Percentiles rank a stretch among this genome's conserved stretches.
These are phyloP conservation scores for Auricularia cornea DNA, from an alignment of 768 basidiomycete species.

Conservation along the genomic window DNA sequence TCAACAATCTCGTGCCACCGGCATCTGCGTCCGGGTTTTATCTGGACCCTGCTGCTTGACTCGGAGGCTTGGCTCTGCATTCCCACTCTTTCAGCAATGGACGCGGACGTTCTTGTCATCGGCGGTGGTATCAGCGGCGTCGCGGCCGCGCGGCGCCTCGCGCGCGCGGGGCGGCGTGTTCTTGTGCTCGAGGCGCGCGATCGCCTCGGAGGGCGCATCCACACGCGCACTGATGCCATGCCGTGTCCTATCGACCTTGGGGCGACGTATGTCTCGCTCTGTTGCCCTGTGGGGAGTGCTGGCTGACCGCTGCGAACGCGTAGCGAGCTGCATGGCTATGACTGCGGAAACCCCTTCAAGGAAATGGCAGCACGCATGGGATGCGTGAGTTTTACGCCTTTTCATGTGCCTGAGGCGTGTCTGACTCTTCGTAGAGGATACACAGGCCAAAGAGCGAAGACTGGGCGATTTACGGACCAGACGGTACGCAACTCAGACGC, in stretches of 20 bases:
- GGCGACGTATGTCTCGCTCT: background rate
- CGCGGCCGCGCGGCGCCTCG: constrained; percentile 10
- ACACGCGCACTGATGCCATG: constrained; percentile 1
- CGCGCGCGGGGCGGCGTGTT: constrained; percentile 6
- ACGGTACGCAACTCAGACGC: too few species aligned
- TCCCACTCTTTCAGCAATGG: background rate
- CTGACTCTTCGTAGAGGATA: too few species aligned
- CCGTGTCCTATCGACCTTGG: constrained; percentile 3
- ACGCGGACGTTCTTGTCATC: constrained; percentile 8
- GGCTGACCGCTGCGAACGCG: background rate
- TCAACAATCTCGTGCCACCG: too few species aligned
- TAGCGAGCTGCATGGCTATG: constrained; percentile 1
- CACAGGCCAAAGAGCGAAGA: too few species aligned
- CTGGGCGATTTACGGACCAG: too few species aligned
- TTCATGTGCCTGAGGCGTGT: background rate
- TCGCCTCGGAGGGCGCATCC: constrained; percentile 4
- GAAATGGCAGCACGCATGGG: constrained; percentile 7
- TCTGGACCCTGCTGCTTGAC: too few species aligned
- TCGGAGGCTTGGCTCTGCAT: too few species aligned
- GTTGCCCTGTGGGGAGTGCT: background rate
- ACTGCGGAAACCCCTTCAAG: constrained; percentile 10
- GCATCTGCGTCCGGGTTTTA: too few species aligned
- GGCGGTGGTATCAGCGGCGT: constrained; percentile 12
- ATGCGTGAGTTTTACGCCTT: background rate
- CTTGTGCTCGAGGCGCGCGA: constrained; percentile 12